These are phyloP conservation scores for Calonectria multiphialidica DNA, from an alignment of 2,329 filamentous ascomycete genomes.

Conservation along the genomic window DNA sequence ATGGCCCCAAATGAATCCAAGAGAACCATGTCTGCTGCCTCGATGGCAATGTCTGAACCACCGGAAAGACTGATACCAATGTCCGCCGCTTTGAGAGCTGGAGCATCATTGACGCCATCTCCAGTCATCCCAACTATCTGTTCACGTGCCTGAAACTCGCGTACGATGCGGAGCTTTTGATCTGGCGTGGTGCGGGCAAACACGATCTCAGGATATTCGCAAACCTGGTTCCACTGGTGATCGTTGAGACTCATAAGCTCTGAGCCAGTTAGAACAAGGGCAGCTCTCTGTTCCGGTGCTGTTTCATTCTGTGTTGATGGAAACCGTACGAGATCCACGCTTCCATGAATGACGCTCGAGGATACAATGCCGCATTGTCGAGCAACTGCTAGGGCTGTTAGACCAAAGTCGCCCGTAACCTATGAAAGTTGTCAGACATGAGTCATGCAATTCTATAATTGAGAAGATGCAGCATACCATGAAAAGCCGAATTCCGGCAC, in stretches of 20 bases:
- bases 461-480: constrained; percentile 65
- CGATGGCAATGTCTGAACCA: constrained; percentile 76
- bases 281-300: constrained; percentile 45
- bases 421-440: constrained; percentile 33
- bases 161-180: constrained; percentile 83
- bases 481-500: constrained; percentile 79
- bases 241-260: constrained; percentile 76
- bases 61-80: constrained; percentile 77
- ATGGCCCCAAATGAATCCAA: constrained; percentile 77
- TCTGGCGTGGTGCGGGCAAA: constrained; percentile 83
- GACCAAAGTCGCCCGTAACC: constrained; percentile 81
- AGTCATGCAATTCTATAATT: too few species aligned
- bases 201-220: constrained; percentile 76
- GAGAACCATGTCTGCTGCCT: constrained; percentile 74
- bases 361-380: constrained; percentile 79
- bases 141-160: constrained; percentile 71
- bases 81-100: constrained; percentile 74
- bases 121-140: constrained; percentile 77
- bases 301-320: background rate
- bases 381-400: constrained; percentile 81
- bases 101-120: constrained; percentile 78
- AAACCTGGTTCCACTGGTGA: constrained; percentile 75
- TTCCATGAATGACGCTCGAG: constrained; percentile 63
- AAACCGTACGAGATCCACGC: constrained; percentile 57
- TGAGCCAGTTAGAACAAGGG: constrained; percentile 73